A percentile compares a stretch with the other conserved stretches of the same genome.
phyloP scores from a whole-genome alignment of 108 stramenopile genomes.

The Skeletonema costatum region DNA sequence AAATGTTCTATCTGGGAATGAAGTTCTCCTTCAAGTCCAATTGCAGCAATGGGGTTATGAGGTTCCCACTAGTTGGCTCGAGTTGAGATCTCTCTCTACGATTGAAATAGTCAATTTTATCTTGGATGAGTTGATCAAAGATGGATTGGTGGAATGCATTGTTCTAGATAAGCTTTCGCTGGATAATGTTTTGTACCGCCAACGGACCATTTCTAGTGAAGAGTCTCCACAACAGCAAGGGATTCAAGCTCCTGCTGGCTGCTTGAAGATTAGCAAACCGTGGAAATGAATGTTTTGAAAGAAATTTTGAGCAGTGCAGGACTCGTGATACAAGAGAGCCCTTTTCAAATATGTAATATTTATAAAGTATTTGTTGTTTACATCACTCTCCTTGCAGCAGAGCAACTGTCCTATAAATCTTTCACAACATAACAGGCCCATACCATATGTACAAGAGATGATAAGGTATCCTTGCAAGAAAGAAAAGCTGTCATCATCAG shows the following conservation, averaged over 20 bases:
- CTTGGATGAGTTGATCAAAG: conserved; percentile 61
- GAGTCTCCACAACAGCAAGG: conserved; percentile 32
- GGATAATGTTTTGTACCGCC: conserved; percentile 39
- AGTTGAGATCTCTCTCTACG: conserved; percentile 57
- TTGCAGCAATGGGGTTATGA: conserved; percentile 54
- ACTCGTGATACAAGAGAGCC: neutral
- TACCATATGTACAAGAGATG: too few species aligned
- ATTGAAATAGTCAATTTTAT: conserved; percentile 63
- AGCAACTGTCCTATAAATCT: too few species aligned
- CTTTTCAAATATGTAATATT: neutral
- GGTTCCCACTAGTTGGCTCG: conserved; percentile 41
- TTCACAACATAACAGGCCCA: too few species aligned
- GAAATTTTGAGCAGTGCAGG: neutral
- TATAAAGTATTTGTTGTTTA: neutral
- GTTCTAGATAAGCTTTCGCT: conserved; percentile 9
- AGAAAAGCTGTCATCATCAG: too few species aligned
- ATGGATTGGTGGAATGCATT: conserved; percentile 66
- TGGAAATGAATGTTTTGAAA: conserved; percentile 51
- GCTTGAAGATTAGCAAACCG: conserved; percentile 78
- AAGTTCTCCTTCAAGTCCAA: conserved; percentile 64
- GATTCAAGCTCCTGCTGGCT: conserved; percentile 18
- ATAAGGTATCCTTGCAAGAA: too few species aligned
- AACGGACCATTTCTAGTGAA: conserved; percentile 20
- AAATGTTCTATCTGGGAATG: conserved; percentile 54
- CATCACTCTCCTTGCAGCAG: neutral